Base-by-base conservation (phyloP, 2,329 filamentous ascomycete species). In the Aureobasidium sp. region DNA sequence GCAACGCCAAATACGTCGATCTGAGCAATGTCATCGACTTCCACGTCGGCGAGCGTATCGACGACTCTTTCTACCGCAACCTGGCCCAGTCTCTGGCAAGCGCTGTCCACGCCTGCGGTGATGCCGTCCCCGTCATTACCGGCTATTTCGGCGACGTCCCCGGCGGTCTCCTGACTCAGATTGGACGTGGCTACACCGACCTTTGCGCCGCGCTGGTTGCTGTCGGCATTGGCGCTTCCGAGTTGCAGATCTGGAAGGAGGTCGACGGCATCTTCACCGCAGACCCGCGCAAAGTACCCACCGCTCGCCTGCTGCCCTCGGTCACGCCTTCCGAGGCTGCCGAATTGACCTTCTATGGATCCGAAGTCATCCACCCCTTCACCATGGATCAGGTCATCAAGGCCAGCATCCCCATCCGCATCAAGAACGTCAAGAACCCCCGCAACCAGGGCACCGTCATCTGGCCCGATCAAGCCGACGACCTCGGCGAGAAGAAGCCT, bases 191-290 rank as follows among this genome's bases (percentile, higher is more conserved):
- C 31, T 99, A 99, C 75, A 97, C 94, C 10, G 94, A 99, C 74
- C 82, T 99, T 49, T 97, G 94, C 72, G 93, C 94, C 13, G 92
- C 94, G 6, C 79, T 99, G 17, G 87, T 92, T 55, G 91, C 94
- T 1, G 93, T 99, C 10, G 93, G 91, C 4, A 78, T 95, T n/a
- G 80, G 84, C 67, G 94, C 94, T 0, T 79, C 87, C 58, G 94
- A 99, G 74, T 81, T 99, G 57, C 94, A 99, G 74, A 89, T 99
- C 64, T 97, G 94, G 94, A 99, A 99, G 77, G 94, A 99, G 73
- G 94, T 99, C 7, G 94, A 99, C 73, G 92, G 91, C 62, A 95
- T 97, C 70, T 94, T 96, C 74, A 88, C 85, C 1, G 85, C 86
- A 5, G 93, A 96, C 69, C 90, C 90, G 3, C 84, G 88, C 67